Percentiles rank a stretch among this genome's conserved stretches.
Conservation (phyloP, 140 eudicot species). For the Artemisia princeps region DNA sequence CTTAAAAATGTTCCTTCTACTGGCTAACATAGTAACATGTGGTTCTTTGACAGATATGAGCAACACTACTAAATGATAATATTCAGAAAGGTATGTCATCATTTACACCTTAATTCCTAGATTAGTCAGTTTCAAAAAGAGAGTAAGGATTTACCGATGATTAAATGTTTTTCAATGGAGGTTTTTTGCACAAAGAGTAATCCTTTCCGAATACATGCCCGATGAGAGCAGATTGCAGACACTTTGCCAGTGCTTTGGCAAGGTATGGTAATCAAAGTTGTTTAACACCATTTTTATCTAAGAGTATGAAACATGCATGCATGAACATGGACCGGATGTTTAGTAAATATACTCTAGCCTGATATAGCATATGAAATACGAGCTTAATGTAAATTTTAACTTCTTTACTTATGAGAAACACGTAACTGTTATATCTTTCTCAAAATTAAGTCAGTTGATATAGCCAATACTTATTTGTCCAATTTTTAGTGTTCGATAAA, state of each 20-base stretch:
- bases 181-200: conserved; percentile 15
- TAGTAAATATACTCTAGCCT: no score
- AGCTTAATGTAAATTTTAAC: no score
- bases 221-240: conserved; percentile 15
- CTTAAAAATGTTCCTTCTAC: background rate
- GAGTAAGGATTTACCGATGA: background rate
- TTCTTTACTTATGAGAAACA: no score
- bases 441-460: no score
- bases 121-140: background rate
- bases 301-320: background rate
- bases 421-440: no score
- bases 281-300: background rate
- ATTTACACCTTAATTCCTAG: conserved; percentile 3
- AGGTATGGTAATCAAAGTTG: background rate
- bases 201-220: background rate
- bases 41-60: conserved; percentile 14
- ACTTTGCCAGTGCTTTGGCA: conserved; percentile 15
- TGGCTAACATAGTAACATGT: background rate
- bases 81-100: conserved; percentile 8
- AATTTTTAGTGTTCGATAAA: no score
- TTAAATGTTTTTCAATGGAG: background rate
- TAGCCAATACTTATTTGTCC: no score
- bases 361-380: no score
- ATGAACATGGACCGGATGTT: no score
- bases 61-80: conserved; percentile 17